Conservation (phyloP, 2,329 filamentous ascomycete genomes). For the Fusarium aywerte region DNA sequence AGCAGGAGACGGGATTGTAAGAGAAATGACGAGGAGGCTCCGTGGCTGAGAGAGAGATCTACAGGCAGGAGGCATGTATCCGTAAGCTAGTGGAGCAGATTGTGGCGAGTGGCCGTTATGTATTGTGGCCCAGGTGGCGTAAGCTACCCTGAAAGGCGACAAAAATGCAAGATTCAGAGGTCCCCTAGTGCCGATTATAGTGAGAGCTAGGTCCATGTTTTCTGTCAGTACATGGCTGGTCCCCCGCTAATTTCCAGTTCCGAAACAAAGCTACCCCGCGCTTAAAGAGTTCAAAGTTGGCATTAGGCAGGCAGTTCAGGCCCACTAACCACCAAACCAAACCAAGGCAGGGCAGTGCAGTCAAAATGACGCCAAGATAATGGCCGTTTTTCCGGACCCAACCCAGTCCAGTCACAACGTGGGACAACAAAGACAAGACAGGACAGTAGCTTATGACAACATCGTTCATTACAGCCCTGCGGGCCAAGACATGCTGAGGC, state of each 20-base stretch:
- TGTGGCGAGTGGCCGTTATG: constrained; percentile 40
- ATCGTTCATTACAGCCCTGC: constrained; percentile 5
- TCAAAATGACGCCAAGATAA: constrained; percentile 32
- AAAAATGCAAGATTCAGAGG: constrained; percentile 5
- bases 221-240: constrained; percentile 8
- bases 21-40: constrained; percentile 40
- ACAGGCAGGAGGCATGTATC: constrained; percentile 13
- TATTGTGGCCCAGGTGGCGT: constrained; percentile 10
- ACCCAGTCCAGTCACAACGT: neutral
- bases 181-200: constrained; percentile 2
- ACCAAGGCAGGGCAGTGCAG: neutral
- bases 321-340: neutral
- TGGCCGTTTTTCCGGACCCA: constrained; percentile 20
- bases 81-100: constrained; percentile 3
- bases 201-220: neutral
- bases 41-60: constrained; percentile 26
- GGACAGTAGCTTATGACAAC: constrained; percentile 14
- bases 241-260: constrained; percentile 7
- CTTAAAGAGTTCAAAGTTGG: constrained; percentile 27
- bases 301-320: constrained; percentile 9
- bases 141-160: constrained; percentile 29
- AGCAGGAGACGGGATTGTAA: constrained; percentile 19
- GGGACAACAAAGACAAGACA: constrained; percentile 9
- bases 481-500: constrained; percentile 6
- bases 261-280: constrained; percentile 29